These are phyloP conservation scores for Thielaviopsis populi DNA, from an alignment of 2,329 filamentous ascomycete species.

Conservation along the genomic window DNA sequence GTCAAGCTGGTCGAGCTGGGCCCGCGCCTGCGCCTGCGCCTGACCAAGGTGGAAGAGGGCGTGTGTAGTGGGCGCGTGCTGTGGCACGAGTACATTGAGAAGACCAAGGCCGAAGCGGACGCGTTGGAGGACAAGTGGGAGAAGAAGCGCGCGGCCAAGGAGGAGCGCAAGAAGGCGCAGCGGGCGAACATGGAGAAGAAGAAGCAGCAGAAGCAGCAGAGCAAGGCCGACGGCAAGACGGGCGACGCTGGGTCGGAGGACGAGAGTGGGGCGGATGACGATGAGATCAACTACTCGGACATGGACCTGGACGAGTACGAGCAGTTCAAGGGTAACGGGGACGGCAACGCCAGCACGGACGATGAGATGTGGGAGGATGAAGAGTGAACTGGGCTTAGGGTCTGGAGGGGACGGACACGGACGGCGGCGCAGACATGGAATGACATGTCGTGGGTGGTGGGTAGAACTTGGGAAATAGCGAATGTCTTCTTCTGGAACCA, in stretches of 20 bases:
- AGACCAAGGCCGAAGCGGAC: conserved; percentile 61
- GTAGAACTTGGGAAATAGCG: too few species aligned
- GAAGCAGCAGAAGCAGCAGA: conserved; percentile 34
- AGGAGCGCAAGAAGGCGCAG: conserved; percentile 64
- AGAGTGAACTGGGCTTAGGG: neutral
- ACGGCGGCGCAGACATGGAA: too few species aligned
- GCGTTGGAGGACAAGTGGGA: conserved; percentile 75
- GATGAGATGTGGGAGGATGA: conserved; percentile 16
- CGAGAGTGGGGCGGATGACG: conserved; percentile 28
- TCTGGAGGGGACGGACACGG: too few species aligned
- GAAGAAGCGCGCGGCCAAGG: conserved; percentile 62
- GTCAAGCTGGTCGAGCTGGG: conserved; percentile 89
- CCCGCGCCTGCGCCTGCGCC: conserved; percentile 70
- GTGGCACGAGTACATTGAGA: conserved; percentile 94
- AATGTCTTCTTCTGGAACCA: too few species aligned
- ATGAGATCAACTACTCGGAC: conserved; percentile 22
- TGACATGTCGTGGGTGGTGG: too few species aligned
- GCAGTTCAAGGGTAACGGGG: conserved; percentile 14
- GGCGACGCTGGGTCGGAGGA: conserved; percentile 23
- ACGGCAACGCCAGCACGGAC: conserved; percentile 10
- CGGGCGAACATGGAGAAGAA: conserved; percentile 85
- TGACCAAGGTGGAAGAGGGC: conserved; percentile 95
- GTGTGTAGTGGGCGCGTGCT: conserved; percentile 79
- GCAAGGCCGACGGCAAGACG: conserved; percentile 26
- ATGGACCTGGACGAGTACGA: conserved; percentile 32